These are phyloP conservation scores for Lojkania enalia DNA, from an alignment of 2,329 filamentous ascomycete species.

Conservation along the genomic window DNA sequence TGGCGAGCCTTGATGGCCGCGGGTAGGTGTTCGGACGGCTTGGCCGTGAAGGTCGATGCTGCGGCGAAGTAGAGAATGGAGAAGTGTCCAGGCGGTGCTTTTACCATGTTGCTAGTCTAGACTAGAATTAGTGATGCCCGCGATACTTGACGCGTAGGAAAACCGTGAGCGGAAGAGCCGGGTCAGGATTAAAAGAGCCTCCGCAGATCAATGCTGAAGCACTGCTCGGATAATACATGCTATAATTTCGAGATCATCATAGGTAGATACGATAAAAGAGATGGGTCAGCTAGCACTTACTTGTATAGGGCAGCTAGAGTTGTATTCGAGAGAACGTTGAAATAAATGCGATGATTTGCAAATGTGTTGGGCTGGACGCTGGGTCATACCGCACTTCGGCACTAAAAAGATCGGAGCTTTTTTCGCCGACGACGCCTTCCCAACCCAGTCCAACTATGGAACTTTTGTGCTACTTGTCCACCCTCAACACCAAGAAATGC, in stretches of 20 bases:
- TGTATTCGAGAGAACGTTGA: too few species aligned
- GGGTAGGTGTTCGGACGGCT: constrained; percentile 65
- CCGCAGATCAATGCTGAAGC: constrained; percentile 36
- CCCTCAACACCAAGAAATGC: neutral
- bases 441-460: too few species aligned
- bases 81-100: constrained; percentile 67
- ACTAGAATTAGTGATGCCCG: too few species aligned
- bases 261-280: constrained; percentile 8
- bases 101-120: too few species aligned
- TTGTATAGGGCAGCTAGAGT: too few species aligned
- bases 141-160: too few species aligned
- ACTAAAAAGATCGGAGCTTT: too few species aligned
- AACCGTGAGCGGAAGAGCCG: too few species aligned
- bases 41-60: constrained; percentile 71
- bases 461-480: too few species aligned
- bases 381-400: neutral
- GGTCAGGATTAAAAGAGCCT: constrained; percentile 37
- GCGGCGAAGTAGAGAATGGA: constrained; percentile 81
- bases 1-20: constrained; percentile 66
- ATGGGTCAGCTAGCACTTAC: too few species aligned
- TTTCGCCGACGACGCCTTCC: neutral
- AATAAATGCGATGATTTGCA: neutral
- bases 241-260: constrained; percentile 47
- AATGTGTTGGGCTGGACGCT: neutral
- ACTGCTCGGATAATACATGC: constrained; percentile 56